Evolutionary conservation across 192 early-diverging fungal genomes (phyloP), one percentile per base, ranked within the genome.

Genomic region (Glomus cerebriforme): DNA sequence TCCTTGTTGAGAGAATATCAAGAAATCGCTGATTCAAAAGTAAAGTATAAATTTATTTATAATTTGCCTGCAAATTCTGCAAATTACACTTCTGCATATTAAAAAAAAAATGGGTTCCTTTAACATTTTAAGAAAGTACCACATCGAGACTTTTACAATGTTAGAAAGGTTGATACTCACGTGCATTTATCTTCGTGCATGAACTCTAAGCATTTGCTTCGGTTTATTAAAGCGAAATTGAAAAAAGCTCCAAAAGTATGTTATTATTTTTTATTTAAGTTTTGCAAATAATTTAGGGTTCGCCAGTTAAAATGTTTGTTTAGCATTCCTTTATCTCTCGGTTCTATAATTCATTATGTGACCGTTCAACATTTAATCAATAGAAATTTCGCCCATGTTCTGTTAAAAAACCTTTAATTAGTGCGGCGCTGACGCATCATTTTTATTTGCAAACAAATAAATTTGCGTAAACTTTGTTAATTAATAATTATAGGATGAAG

Each of bases 81-180:
- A 67, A 19, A 32, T 29, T 34, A 34, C 15, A 29, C 13, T 19
- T 67, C 2, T 15, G 19, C 32, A 7, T 66, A 34, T 67, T 67
- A 67, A 35, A 17, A 35, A n/a, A n/a, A n/a, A n/a, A n/a, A n/a
- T n/a, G n/a, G n/a, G n/a, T 67, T 67, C 19, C 3, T 29, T 59
- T 27, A 17, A 47, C 24, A 1, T 17, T 2, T 47, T 62, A 67
- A 91, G 87, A 79, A 89, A 66, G 96, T 97, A 12, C 94, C 97
- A 2, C 97, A 97, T 77, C 89, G 97, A 74, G 97, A 98, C 82
- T 95, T 97, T 81, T 98, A 98, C 90, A 98, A 98, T 75, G 95
- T 98, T 63, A 93, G 97, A 67, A 98, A 98, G 80, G 96, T 98
- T 22, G 97, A 98, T 84, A 96, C 95, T 63, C 97, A 98, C 88